A percentile compares a stretch with the other conserved stretches of the same genome.
phyloP scores from a whole-genome alignment of 179 eudicot species.

The Sideroxylon spinosum region DNA sequence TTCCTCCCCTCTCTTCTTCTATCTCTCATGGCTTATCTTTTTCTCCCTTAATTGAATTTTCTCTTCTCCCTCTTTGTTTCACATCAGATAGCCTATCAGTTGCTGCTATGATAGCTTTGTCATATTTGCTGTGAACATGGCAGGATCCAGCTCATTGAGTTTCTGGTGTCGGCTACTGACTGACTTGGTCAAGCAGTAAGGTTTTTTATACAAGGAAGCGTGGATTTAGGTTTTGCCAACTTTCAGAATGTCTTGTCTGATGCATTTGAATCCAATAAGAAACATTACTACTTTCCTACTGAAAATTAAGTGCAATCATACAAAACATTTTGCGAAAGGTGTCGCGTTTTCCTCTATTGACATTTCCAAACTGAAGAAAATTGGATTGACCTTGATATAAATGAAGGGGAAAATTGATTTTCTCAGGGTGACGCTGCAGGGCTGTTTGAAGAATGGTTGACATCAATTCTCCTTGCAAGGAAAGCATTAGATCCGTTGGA shows the following conservation, averaged over 20 bases:
- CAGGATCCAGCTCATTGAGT: constrained; percentile 96
- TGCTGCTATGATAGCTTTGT: not conserved
- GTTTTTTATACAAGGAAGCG: constrained; percentile 57
- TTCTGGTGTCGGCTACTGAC: constrained; percentile 56
- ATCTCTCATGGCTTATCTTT: no score
- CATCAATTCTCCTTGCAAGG: constrained; percentile 56
- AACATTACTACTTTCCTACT: no score
- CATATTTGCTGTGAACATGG: constrained; percentile 22
- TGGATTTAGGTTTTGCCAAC: constrained; percentile 1
- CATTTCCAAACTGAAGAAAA: no score
- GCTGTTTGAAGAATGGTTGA: constrained; percentile 73
- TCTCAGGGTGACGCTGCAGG: constrained; percentile 35
- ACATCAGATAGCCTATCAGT: no score
- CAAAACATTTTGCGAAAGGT: no score
- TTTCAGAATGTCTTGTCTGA: not conserved
- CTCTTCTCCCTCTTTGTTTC: no score
- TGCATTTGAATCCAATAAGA: not conserved
- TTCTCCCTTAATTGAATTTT: no score
- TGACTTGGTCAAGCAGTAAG: constrained; percentile 54
- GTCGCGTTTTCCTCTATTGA: no score
- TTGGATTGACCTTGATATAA: not conserved
- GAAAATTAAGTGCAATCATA: no score
- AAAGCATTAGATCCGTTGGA: constrained; percentile 62
- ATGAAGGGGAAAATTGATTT: not conserved
- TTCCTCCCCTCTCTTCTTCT: no score